Evolutionary conservation across 2,329 filamentous ascomycete species (phyloP).

Genomic region (Colletotrichum truncatum): DNA sequence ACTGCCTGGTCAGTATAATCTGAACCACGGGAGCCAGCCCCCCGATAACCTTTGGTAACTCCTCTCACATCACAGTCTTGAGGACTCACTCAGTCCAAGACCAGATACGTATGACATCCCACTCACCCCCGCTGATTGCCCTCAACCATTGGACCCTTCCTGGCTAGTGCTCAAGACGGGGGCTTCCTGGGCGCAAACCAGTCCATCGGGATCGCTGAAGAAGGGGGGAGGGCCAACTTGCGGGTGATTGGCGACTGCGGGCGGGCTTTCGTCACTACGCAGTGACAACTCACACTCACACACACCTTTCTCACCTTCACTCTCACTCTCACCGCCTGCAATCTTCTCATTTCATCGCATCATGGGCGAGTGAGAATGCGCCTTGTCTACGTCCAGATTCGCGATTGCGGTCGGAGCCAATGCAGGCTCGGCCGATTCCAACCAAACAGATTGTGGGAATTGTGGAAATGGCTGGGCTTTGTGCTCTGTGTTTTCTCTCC

Average conservation of each 20-base stretch:
- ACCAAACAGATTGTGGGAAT: not conserved
- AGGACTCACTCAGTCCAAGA: not conserved
- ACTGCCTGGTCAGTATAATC: no score
- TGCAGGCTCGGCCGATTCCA: not conserved
- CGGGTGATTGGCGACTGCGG: conserved; percentile 14
- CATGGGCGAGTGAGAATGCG: not conserved
- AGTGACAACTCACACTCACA: conserved; percentile 30
- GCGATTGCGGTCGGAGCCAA: not conserved
- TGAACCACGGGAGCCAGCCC: no score
- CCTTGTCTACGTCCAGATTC: not conserved
- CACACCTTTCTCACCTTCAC: conserved; percentile 17
- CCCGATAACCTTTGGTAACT: not conserved
- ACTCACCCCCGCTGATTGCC: not conserved
- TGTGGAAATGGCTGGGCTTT: not conserved
- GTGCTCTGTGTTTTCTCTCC: not conserved
- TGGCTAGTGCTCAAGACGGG: conserved; percentile 1
- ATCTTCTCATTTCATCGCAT: not conserved
- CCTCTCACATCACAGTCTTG: not conserved
- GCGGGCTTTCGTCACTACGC: conserved; percentile 24
- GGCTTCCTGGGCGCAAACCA: not conserved
- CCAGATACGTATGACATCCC: not conserved
- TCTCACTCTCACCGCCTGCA: not conserved
- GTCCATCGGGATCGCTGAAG: conserved; percentile 23
- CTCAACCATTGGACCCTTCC: not conserved
- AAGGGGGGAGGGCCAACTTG: conserved; percentile 3